phyloP scores from a whole-genome alignment of 345 rosid genomes.

The Rhodamnia rubescens region DNA sequence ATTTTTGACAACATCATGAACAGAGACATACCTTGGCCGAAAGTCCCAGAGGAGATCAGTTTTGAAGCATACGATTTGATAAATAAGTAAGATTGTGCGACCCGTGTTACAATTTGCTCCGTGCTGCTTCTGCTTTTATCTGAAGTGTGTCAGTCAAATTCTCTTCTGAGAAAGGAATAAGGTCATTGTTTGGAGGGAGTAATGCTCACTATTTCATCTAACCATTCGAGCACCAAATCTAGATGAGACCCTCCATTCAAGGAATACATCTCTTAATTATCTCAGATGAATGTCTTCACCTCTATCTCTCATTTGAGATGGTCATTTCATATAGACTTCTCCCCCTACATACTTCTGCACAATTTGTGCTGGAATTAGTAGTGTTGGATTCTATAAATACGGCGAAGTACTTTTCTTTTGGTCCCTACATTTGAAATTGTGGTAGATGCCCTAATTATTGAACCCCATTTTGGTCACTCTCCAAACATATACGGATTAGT shows the following conservation, averaged over 20 bases:
- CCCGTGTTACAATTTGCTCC: not conserved
- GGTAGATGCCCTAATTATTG: not conserved
- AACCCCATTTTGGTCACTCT: not conserved
- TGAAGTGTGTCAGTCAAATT: not conserved
- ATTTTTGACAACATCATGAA: conserved; percentile 90
- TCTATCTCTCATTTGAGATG: not conserved
- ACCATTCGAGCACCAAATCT: not conserved
- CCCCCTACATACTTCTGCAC: not conserved
- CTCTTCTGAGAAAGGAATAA: not conserved
- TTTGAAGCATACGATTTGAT: conserved; percentile 70
- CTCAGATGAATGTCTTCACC: not conserved
- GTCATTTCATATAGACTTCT: not conserved
- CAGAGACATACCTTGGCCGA: conserved; percentile 88
- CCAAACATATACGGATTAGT: not conserved
- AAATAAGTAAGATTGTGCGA: conserved; percentile 55
- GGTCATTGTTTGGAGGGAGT: not conserved
- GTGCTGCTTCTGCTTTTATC: not conserved
- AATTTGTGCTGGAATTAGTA: not conserved
- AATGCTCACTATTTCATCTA: not conserved
- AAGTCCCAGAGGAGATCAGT: conserved; percentile 69
- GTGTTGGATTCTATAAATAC: not conserved
- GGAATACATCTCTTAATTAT: not conserved
- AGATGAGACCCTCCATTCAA: not conserved
- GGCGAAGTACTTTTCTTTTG: not conserved
- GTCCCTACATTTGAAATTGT: not conserved